Conservation (phyloP, 805 yeast species). For the Phaffomyces opuntiae region DNA sequence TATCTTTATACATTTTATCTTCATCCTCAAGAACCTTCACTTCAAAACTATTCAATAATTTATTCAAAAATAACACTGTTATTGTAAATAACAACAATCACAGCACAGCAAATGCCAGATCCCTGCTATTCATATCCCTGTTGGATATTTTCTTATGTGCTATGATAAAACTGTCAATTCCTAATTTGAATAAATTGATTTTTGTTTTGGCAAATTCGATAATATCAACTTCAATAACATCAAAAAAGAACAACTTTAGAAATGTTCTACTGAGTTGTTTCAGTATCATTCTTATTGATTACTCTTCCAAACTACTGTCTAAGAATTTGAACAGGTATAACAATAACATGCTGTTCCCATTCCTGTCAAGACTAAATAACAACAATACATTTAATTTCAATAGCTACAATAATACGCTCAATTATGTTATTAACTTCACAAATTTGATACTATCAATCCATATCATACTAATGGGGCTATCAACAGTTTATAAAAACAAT, state of each 20-base stretch:
- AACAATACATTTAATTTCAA: slow-evolving; percentile 1
- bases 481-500: slow-evolving; percentile 19
- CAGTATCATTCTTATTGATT: slow-evolving; percentile 10
- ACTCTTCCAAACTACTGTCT: slow-evolving; percentile 5
- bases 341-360: slow-evolving; percentile 16
- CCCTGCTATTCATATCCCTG: slow-evolving; percentile 12
- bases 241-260: slow-evolving; percentile 10
- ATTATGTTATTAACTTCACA: slow-evolving; percentile 7
- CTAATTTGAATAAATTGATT: slow-evolving; percentile 17
- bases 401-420: not conserved
- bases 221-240: slow-evolving; percentile 16
- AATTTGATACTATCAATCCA: slow-evolving; percentile 20
- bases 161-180: slow-evolving; percentile 15
- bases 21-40: slow-evolving; percentile 14
- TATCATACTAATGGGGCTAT: slow-evolving; percentile 18
- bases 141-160: slow-evolving; percentile 15
- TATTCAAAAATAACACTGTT: slow-evolving; percentile 1
- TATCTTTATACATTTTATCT: slow-evolving; percentile 12
- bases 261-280: slow-evolving; percentile 8
- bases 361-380: slow-evolving; percentile 9
- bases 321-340: slow-evolving; percentile 1
- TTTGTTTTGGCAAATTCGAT: slow-evolving; percentile 20
- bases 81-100: not conserved
- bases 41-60: slow-evolving; percentile 9
- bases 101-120: slow-evolving; percentile 2